Conservation (phyloP, 2,329 filamentous ascomycete species). For the Rugonectria rugulosa region DNA sequence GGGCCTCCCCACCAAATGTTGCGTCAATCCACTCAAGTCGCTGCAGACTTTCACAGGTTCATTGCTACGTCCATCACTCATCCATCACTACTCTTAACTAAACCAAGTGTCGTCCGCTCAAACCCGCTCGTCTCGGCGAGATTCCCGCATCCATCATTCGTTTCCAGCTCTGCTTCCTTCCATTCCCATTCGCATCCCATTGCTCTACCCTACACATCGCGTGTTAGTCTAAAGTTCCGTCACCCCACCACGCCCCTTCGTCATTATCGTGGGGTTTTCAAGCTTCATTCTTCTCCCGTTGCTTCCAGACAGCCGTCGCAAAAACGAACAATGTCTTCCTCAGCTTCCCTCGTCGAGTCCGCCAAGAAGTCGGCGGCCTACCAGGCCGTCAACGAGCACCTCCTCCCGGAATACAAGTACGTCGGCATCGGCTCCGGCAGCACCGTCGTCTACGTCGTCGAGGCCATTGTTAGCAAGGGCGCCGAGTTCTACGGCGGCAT, state of each 20-base stretch:
- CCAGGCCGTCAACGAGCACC: constrained; percentile 77
- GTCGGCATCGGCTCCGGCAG: constrained; percentile 84
- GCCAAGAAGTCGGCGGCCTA: constrained; percentile 80
- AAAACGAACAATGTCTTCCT: constrained; percentile 48
- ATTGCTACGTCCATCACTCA: not conserved
- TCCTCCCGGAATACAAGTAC: constrained; percentile 66
- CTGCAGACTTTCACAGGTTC: not conserved
- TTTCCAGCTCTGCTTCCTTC: not conserved
- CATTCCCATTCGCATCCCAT: not conserved
- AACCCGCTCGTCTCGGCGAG: constrained; percentile 3
- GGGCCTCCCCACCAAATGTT: constrained; percentile 22
- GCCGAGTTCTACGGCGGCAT: constrained; percentile 65
- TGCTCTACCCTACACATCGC: constrained; percentile 16
- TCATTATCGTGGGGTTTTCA: constrained; percentile 14
- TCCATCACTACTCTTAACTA: not conserved
- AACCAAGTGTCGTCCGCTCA: not conserved
- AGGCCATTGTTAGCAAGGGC: constrained; percentile 74
- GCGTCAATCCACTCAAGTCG: constrained; percentile 10
- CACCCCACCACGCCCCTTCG: constrained; percentile 18
- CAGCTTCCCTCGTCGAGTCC: constrained; percentile 64
- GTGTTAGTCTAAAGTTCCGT: not conserved
- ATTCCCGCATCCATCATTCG: not conserved
- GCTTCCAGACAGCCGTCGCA: too few relatives aligned
- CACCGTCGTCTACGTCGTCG: constrained; percentile 85
- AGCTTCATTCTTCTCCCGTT: constrained; percentile 5